Percentiles rank a stretch among this genome's conserved stretches.
Conservation (phyloP, 805 yeast genomes). For the Starmerella bombi region DNA sequence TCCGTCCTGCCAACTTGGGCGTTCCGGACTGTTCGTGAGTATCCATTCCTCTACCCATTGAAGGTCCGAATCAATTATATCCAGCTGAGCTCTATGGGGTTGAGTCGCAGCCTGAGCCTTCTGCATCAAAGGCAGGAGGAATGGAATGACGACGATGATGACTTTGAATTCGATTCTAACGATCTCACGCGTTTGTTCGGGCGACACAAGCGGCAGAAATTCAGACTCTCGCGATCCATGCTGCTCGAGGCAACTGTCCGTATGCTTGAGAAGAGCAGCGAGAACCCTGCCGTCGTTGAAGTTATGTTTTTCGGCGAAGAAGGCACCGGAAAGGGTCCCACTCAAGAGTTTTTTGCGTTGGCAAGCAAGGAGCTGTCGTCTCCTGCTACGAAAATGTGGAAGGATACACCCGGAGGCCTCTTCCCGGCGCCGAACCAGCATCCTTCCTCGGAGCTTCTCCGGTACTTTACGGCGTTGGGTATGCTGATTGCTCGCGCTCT, state of each 20-base stretch:
- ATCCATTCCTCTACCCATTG: conserved; percentile 73
- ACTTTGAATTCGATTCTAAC: conserved; percentile 10
- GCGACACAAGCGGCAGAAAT: conserved; percentile 63
- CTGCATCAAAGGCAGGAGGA: conserved; percentile 57
- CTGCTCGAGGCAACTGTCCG: conserved; percentile 66
- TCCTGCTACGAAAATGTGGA: conserved; percentile 55
- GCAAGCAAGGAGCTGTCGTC: conserved; percentile 64
- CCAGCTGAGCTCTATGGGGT: conserved; percentile 83
- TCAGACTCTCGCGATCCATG: conserved; percentile 57
- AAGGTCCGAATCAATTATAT: conserved; percentile 65
- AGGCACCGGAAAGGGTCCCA: conserved; percentile 96
- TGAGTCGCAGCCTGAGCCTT: conserved; percentile 43
- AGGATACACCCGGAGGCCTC: conserved; percentile 40
- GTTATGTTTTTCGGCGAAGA: conserved; percentile 81
- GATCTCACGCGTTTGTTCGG: conserved; percentile 36
- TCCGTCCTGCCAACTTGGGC: conserved; percentile 82
- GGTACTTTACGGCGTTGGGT: conserved; percentile 57
- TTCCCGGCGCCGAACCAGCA: conserved; percentile 41
- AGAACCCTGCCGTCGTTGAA: conserved; percentile 70
- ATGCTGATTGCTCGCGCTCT: conserved; percentile 75
- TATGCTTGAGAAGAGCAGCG: conserved; percentile 60
- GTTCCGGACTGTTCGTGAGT: conserved; percentile 53
- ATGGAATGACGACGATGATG: conserved; percentile 28
- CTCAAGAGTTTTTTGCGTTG: conserved; percentile 76
- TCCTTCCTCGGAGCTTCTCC: conserved; percentile 24